A percentile compares a stretch with the other conserved stretches of the same genome.
phyloP scores from a whole-genome alignment of 2,329 filamentous ascomycete genomes.

The Scytalidium lignicola region DNA sequence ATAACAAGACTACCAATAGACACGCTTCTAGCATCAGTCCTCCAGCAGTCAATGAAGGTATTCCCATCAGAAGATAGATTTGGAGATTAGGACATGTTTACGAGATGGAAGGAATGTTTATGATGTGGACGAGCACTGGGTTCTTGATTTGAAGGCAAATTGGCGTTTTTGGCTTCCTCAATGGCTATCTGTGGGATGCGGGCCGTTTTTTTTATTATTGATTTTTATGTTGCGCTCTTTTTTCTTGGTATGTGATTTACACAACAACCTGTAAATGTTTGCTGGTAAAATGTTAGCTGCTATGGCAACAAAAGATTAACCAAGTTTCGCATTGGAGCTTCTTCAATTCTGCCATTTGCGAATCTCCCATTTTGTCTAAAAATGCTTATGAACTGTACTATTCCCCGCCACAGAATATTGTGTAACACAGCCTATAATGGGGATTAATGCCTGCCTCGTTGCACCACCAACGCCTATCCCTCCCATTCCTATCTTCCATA shows the following conservation, averaged over 20 bases:
- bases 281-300: too few species aligned
- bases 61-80: constrained; percentile 59
- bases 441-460: not conserved
- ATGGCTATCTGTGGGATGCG: not conserved
- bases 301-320: too few species aligned
- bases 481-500: constrained; percentile 11
- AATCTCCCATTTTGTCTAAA: too few species aligned
- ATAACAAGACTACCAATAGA: constrained; percentile 32
- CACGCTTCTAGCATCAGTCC: constrained; percentile 34
- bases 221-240: too few species aligned
- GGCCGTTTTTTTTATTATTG: too few species aligned
- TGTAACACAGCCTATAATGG: not conserved
- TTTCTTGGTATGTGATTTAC: too few species aligned
- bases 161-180: not conserved
- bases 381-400: too few species aligned
- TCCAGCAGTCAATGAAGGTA: constrained; percentile 42
- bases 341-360: too few species aligned
- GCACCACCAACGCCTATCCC: constrained; percentile 12
- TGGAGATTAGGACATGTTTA: constrained; percentile 2
- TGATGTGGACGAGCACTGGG: constrained; percentile 2
- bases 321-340: too few species aligned
- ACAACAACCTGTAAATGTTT: too few species aligned
- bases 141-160: not conserved
- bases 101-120: not conserved
- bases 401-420: not conserved